Evolutionary conservation across 305 asterid genomes (phyloP).

Genomic region (Fraxinus paxiana): DNA sequence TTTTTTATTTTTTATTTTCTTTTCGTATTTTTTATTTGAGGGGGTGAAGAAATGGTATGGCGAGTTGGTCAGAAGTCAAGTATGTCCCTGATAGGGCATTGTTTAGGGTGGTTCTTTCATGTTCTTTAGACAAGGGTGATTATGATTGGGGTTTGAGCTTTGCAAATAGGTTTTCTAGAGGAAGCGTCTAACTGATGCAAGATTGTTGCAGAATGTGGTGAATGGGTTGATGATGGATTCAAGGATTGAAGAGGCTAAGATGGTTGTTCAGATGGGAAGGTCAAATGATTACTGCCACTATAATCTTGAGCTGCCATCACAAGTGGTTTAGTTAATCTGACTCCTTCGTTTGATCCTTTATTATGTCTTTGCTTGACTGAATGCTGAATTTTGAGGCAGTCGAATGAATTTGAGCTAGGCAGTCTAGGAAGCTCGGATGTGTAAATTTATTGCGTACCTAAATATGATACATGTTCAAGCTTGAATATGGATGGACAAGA

Average conservation of each 20-base stretch:
- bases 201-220: constrained; percentile 38
- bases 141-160: constrained; percentile 41
- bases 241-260: constrained; percentile 35
- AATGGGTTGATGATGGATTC: constrained; percentile 34
- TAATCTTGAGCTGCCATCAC: constrained; percentile 22
- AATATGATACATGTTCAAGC: too few species aligned
- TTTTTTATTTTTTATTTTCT: too few species aligned
- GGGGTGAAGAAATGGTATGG: constrained; percentile 42
- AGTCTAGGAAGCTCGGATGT: background rate
- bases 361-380: background rate
- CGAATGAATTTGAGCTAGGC: background rate
- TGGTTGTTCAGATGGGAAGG: constrained; percentile 38
- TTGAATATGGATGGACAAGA: too few species aligned
- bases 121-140: constrained; percentile 37
- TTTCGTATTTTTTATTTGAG: background rate
- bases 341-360: background rate
- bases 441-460: too few species aligned
- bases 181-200: constrained; percentile 29
- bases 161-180: constrained; percentile 33
- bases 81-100: constrained; percentile 29
- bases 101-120: constrained; percentile 22
- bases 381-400: background rate
- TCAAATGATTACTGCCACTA: constrained; percentile 32
- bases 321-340: background rate
- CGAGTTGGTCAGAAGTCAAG: constrained; percentile 22